phyloP scores from a whole-genome alignment of 192 early-diverging fungal species.

The Chytriomyces confervae region DNA sequence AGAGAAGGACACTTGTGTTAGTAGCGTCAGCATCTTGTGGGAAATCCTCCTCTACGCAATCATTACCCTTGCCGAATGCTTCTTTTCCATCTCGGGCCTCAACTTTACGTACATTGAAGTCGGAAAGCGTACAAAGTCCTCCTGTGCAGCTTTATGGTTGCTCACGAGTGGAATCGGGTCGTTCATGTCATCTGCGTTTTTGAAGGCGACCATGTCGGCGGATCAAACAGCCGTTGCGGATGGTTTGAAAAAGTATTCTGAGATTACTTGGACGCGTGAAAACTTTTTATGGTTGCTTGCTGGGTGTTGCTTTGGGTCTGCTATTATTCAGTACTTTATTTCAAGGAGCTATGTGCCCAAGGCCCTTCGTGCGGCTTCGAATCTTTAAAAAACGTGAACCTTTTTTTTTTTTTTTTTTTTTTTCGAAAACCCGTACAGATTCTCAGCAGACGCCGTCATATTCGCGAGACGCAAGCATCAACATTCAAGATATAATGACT shows the following conservation, averaged over 20 bases:
- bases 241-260: no score
- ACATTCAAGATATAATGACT: slow-evolving; percentile 32
- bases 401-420: neutral
- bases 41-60: slow-evolving; percentile 37
- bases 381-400: neutral
- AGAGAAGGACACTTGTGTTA: slow-evolving; percentile 1
- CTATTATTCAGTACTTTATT: slow-evolving; percentile 51
- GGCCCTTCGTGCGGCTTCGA: slow-evolving; percentile 33
- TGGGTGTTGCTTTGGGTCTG: slow-evolving; percentile 42
- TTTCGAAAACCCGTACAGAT: slow-evolving; percentile 11
- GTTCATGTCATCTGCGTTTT: slow-evolving; percentile 12
- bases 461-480: neutral
- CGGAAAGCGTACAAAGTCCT: slow-evolving; percentile 63
- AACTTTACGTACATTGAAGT: slow-evolving; percentile 69
- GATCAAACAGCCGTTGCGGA: neutral
- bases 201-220: slow-evolving; percentile 15
- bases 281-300: slow-evolving; percentile 44
- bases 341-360: slow-evolving; percentile 54
- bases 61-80: slow-evolving; percentile 61
- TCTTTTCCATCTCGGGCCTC: slow-evolving; percentile 66
- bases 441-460: neutral
- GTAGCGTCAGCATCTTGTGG: neutral
- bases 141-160: slow-evolving; percentile 64
- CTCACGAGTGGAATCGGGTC: slow-evolving; percentile 52
- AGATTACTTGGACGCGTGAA: slow-evolving; percentile 9